Evolutionary conservation across 495 filamentous ascomycete species (phyloP), one percentile per base, ranked within the genome.

Genomic region (Xylaria intraflava): DNA sequence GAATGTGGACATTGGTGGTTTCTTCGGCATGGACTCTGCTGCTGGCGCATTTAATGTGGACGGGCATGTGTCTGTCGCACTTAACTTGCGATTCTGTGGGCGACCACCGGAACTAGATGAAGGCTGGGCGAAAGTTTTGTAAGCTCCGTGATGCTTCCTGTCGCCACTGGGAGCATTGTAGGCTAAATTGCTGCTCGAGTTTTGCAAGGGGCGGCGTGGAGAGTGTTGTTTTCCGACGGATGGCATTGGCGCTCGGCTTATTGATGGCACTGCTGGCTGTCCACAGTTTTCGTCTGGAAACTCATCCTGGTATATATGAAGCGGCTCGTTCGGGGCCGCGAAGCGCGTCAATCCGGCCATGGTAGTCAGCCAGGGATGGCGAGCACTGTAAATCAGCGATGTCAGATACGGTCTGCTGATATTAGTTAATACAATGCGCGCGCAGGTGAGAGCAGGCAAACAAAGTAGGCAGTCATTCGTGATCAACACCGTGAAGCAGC

Each of bases 1-100:
- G 68, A 79, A 79, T 57, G 72, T 70, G n/a, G 75, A 78, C 69
- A 83, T 79, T 35, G 81, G 60, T 7, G 84, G 77, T 50, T 86
- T 89, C 76, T 96, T 96, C 61, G 83, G 73, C 24, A 87, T 88
- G 12, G 90, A 93, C 70, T 93, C 90, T n/a, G 89, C 95, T 43
- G 77, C 76, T 60, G 86, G 86, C 53, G 69, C 73, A 35, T 80
- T 74, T 49, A 77, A 71, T 53, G 69, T 64, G 17, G 90, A 89
- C 3, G 88, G 88, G 46, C 83, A 83, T 68, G 94, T 89, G 41
- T 83, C 78, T 49, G 90, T 70, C 54, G 73, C 66, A 62, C 82
- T 78, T 48, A 86, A 69, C 33, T 70, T 73, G 49, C 70, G 64
- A 38, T 61, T 64, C 66, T 71, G 72, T 61, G 62, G 67, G 45